Base-by-base conservation (phyloP, 2,329 filamentous ascomycete genomes). In the Curvularia spicifera region DNA sequence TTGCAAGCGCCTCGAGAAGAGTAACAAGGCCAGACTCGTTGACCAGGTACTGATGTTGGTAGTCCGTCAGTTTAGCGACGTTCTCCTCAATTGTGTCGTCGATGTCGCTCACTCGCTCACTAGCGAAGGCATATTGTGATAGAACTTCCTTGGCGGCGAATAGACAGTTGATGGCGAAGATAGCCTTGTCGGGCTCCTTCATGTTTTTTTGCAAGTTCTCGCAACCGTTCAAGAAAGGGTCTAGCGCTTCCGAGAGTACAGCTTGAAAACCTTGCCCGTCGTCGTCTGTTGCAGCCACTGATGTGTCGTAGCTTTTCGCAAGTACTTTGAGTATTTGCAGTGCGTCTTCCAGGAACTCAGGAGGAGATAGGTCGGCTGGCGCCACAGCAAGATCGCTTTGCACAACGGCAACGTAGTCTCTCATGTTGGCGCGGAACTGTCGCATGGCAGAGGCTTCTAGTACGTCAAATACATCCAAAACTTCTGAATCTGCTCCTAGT, bases 231-330 rank as follows among this genome's bases (percentile, higher is more conserved):
- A 98, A 80, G 77, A 95, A 97, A 0, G 95, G 94, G 66, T 97
- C 91, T 35, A 98, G 87, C 0, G 92, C 89, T 69, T 94, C 91
- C 40, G 83, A 82, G 18, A 97, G 81, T 20, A 97, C 87, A 5
- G 87, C 84, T 46, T 90, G 84, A 69, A 97, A 96, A 37, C 87
- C 88, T 39, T 85, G 83, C 61, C 89, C 88, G 50, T 84, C 82
- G 59, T 86, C 82, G 8, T 83, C 69, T 0, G 67, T 61, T 22
- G 70, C 74, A 39, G 88, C 85, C 24, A 95, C 81, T 0, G 93
- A 96, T 1, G 90, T 90, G 65, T 96, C 92, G 71, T 93, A 94
- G 20, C 90, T 95, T 72, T 90, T 91, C 82, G 97, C 90, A 50
- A 98, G 88, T 5, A 87, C 83, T 35, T 84, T 85, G 8, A 99